A percentile compares a stretch with the other conserved stretches of the same genome.
Conservation (phyloP, 164 flowering plant species). For the Stephania japonica region DNA sequence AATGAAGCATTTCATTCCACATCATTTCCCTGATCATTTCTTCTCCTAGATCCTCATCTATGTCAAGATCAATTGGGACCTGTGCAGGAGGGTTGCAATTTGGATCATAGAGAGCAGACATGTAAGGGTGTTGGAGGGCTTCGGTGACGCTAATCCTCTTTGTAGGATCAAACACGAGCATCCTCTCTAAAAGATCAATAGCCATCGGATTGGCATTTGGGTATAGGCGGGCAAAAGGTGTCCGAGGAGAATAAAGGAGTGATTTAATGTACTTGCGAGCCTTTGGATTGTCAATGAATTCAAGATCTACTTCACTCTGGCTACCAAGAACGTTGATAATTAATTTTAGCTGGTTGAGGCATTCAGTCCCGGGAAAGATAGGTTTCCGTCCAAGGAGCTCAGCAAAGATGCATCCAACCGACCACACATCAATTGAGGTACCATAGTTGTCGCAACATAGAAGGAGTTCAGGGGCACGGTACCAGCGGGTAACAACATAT, state of each 20-base stretch:
- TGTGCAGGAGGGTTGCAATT: conserved; percentile 61
- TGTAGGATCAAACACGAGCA: conserved; percentile 87
- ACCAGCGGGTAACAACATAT: conserved; percentile 97
- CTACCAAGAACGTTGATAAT: conserved; percentile 81
- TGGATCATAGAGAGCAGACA: conserved; percentile 71
- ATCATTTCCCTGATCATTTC: conserved; percentile 81
- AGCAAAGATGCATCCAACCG: conserved; percentile 93
- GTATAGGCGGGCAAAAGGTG: conserved; percentile 54
- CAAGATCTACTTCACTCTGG: conserved; percentile 63
- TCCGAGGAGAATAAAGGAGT: conserved; percentile 54
- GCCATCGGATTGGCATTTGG: conserved; percentile 77
- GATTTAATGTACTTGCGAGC: conserved; percentile 65
- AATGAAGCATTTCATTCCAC: conserved; percentile 78
- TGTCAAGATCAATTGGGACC: conserved; percentile 73
- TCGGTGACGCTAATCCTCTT: conserved; percentile 83
- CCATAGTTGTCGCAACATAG: conserved; percentile 92
- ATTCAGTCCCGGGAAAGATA: conserved; percentile 83
- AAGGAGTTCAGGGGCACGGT: conserved; percentile 90
- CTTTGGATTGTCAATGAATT: conserved; percentile 76
- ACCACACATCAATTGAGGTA: conserved; percentile 95
- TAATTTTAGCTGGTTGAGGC: conserved; percentile 83
- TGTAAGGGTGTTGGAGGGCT: conserved; percentile 84
- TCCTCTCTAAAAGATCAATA: conserved; percentile 66
- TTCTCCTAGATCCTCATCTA: conserved; percentile 72
- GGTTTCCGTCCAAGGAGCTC: conserved; percentile 90